Conservation (phyloP, 176 grass and related monocot genomes). For the Rhynchospora breviuscula region DNA sequence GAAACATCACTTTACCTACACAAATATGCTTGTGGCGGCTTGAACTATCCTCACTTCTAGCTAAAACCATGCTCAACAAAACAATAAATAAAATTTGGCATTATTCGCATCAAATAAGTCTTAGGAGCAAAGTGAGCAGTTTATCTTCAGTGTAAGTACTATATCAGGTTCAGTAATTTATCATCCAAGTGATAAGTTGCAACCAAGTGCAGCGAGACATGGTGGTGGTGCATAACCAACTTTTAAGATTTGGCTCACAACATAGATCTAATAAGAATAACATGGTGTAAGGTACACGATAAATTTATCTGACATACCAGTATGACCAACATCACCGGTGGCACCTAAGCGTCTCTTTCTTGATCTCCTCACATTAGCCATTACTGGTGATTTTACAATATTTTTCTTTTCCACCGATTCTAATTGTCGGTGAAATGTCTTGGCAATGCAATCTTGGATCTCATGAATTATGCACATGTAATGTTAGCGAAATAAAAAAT, state of each 20-base stretch:
- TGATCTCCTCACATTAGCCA: too few species aligned
- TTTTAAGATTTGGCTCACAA: too few species aligned
- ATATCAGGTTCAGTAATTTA: neutral
- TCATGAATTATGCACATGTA: neutral
- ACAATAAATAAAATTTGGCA: too few species aligned
- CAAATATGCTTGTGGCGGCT: too few species aligned
- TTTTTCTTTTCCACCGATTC: constrained; percentile 18
- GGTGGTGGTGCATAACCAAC: neutral
- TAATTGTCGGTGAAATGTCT: constrained; percentile 34
- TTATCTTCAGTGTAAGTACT: neutral
- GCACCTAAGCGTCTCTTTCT: too few species aligned
- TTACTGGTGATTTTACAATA: neutral
- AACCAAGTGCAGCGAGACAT: neutral
- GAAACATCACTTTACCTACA: too few species aligned
- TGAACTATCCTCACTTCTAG: too few species aligned
- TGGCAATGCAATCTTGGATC: constrained; percentile 35
- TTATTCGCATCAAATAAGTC: too few species aligned
- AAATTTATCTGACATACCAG: constrained; percentile 1
- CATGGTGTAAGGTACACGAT: neutral
- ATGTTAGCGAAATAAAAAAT: neutral
- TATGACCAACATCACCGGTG: neutral
- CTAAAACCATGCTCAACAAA: too few species aligned
- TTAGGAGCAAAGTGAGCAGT: neutral
- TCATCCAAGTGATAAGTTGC: neutral
- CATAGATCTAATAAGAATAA: neutral